Base-by-base conservation (phyloP, 306 rosid genomes). In the Vachellia pachyceras region DNA sequence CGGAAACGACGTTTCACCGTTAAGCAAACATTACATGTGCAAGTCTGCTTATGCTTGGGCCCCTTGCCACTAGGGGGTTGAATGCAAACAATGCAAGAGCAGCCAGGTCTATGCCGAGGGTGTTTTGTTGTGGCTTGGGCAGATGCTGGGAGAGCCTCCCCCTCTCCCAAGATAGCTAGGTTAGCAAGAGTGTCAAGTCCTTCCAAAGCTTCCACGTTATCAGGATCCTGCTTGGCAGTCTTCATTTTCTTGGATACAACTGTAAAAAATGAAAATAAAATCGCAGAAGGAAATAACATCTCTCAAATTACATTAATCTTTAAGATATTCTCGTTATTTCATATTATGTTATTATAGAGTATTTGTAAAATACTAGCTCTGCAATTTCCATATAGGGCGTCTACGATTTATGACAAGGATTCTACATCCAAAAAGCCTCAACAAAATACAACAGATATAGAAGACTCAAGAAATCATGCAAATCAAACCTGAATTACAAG, bases 41-140 rank as follows among this genome's bases (percentile, higher is more conserved):
- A 95, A 20, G 97, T 82, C 82, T 88, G 98, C 88, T 93, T 95
- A 82, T 95, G 99, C 83, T 95, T 95, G 72, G 99, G 99, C 54
- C 97, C 99, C 86, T 95, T 95, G 69, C 99, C 99, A 78, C 99
- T 93, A 3, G 99, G 99, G 78, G 99, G 99, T 79, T 95, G 99
- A 81, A 95, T 95, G 90, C 99, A 95, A 65, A 93, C 99, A 75
- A 95, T 95, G 85, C 99, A 95, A 46, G 99, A 89, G 84, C 99
- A 95, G 76, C 98, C 99, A 4, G 97, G 97, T 84, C 95, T 89
- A 77, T 95, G 99, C 45, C 99, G 91, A 8, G 98, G 99, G 80
- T 95, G 99, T 82, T 93, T 95, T 70, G 98, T 93, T 41, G 99
- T 93, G 77, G 97, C 98, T 82, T 95, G 99, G 69, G 93, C 82